Base-by-base conservation (phyloP, 2,329 filamentous ascomycete species). In the Tricladium varicosporioides region DNA sequence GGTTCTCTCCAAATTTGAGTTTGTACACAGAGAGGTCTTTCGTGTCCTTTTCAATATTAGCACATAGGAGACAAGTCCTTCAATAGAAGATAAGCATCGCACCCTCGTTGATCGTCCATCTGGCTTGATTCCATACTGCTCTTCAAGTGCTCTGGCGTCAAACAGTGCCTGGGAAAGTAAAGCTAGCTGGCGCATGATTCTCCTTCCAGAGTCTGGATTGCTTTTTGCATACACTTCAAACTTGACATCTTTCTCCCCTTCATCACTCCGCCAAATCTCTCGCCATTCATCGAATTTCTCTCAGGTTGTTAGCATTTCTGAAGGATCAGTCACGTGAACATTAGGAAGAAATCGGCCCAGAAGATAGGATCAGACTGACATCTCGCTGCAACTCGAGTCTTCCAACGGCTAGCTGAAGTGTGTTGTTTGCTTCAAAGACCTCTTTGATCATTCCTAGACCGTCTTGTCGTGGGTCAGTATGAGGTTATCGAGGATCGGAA, bases 371-470 rank as follows among this genome's bases (percentile, higher is more conserved):
- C 4, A 27, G 14, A 56, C 62, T 56, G 16, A 66, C 65, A 54
- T 67, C 63, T 58, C 54, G 51, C 44, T 67, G 65, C 18, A 67
- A 46, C 44, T 67, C 65, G 16, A 67, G 18, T 55, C 65, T 59
- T 5, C 62, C 65, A 11, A 67, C 65, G 18, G 60, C 56, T 42
- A 65, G 49, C 7, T 59, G 57, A 5, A 66, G 53, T 1, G 51
- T 60, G 27, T 58, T 55, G 3, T 60, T 42, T 7, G 61, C 52
- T n/a, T 63, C 59, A 43, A 67, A 65, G 1, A 65, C 54, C 48
- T 65, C 61, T 56, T 59, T 63, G 40, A 66, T 58, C 62, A 66
- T 63, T 18, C 42, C 57, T 32, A 67, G 57, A 3, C 65, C 65
- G 59, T 67, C 65, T 67, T 36, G 15, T 31, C 51, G 19, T 18